Conservation (phyloP, 257 asterid species). For the Capsicum pubescens region DNA sequence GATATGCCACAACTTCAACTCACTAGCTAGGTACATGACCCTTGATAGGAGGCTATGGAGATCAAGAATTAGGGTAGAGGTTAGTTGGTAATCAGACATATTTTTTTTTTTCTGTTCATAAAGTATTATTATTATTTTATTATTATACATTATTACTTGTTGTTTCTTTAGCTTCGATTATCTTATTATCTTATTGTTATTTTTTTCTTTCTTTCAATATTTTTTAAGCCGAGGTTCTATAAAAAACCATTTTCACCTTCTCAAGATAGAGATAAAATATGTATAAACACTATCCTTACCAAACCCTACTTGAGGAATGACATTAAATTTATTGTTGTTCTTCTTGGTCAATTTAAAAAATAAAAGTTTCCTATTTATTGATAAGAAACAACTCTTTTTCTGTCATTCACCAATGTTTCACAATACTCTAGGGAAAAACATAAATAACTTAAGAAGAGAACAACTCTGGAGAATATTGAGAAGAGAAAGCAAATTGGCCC, state of each 20-base stretch:
- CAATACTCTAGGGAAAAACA: not conserved
- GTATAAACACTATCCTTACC: not conserved
- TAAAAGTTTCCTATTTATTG: not conserved
- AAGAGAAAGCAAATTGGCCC: not conserved
- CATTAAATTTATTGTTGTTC: not conserved
- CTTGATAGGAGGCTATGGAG: too few species aligned
- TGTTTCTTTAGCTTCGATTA: too few species aligned
- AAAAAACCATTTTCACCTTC: not conserved
- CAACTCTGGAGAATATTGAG: not conserved
- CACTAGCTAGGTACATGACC: too few species aligned
- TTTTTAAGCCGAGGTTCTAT: not conserved
- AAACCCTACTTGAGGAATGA: fast-evolving
- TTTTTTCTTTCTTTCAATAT: not conserved
- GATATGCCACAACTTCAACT: not conserved
- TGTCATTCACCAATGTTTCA: not conserved
- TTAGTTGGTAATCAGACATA: too few species aligned
- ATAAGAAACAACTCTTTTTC: not conserved
- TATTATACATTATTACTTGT: too few species aligned
- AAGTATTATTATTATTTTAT: too few species aligned
- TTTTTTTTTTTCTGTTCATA: too few species aligned
- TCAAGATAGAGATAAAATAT: not conserved
- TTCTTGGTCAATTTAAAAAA: not conserved
- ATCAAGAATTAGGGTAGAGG: too few species aligned
- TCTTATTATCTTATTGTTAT: not conserved
- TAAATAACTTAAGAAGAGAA: not conserved